phyloP scores from a whole-genome alignment of 257 asterid species.

The Solanum sejunctum region DNA sequence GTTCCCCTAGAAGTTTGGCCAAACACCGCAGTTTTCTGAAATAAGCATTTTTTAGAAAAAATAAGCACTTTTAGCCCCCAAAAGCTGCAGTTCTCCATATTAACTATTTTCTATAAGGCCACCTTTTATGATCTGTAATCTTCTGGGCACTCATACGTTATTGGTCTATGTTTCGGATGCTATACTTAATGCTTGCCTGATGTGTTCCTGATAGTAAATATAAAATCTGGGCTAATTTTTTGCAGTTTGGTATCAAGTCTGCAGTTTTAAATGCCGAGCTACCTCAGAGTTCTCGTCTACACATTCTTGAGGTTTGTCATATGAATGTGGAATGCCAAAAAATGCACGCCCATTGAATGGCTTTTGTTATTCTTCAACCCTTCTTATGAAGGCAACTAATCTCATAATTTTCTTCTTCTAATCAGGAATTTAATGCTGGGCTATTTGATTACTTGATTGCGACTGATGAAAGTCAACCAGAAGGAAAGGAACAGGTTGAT shows the following conservation, averaged over 20 bases:
- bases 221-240: background rate
- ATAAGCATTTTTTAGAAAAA: too few species aligned
- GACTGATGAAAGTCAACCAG: too few species aligned
- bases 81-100: background rate
- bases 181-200: background rate
- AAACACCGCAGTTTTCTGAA: background rate
- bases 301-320: constrained; percentile 70
- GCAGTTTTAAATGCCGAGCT: constrained; percentile 92
- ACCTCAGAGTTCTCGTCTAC: constrained; percentile 94
- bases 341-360: background rate
- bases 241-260: constrained; percentile 88
- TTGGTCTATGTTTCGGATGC: background rate
- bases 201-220: background rate
- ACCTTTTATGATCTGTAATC: background rate
- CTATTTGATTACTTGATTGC: constrained; percentile 64
- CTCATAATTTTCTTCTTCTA: constrained; percentile 1
- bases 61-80: background rate
- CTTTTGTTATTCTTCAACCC: background rate
- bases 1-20: background rate
- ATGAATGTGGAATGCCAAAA: background rate
- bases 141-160: background rate
- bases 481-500: too few species aligned
- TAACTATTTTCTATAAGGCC: background rate
- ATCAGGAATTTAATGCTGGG: constrained; percentile 90
- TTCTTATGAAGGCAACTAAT: background rate